phyloP scores from a whole-genome alignment of 371 early-diverging fungal species.

The Apophysomyces elegans region DNA sequence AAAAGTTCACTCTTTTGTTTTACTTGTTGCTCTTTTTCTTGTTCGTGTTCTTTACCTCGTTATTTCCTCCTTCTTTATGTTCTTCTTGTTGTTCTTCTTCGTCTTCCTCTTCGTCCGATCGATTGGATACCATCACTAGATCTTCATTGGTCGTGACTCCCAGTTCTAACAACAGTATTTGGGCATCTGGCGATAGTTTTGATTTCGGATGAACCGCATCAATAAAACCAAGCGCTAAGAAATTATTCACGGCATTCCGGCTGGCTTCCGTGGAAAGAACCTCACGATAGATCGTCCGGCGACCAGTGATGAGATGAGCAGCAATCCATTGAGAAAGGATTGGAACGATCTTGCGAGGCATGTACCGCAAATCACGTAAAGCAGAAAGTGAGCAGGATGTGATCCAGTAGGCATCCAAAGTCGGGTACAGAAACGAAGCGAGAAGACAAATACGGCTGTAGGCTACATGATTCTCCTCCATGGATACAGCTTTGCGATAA shows the following conservation, averaged over 20 bases:
- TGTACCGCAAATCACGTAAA: conserved; percentile 49
- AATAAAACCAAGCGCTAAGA: conserved; percentile 50
- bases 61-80: neutral
- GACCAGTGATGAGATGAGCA: conserved; percentile 52
- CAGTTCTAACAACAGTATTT: conserved; percentile 46
- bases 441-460: conserved; percentile 46
- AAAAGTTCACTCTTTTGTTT: no score
- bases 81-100: neutral
- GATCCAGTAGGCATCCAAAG: conserved; percentile 57
- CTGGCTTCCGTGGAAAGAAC: conserved; percentile 54
- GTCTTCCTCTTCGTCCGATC: conserved; percentile 19
- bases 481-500: conserved; percentile 28
- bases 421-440: conserved; percentile 54
- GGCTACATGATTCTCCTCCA: conserved; percentile 32
- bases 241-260: conserved; percentile 53
- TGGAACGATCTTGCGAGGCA: conserved; percentile 57
- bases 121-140: conserved; percentile 45
- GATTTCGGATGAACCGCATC: conserved; percentile 51
- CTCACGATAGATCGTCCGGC: conserved; percentile 54
- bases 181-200: conserved; percentile 53
- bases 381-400: conserved; percentile 56
- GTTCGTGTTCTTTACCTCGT: neutral
- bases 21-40: no score
- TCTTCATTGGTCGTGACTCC: conserved; percentile 53
- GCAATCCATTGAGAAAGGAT: conserved; percentile 58